Base-by-base conservation (phyloP, 371 early-diverging fungal genomes). In the Mucor indicus region DNA sequence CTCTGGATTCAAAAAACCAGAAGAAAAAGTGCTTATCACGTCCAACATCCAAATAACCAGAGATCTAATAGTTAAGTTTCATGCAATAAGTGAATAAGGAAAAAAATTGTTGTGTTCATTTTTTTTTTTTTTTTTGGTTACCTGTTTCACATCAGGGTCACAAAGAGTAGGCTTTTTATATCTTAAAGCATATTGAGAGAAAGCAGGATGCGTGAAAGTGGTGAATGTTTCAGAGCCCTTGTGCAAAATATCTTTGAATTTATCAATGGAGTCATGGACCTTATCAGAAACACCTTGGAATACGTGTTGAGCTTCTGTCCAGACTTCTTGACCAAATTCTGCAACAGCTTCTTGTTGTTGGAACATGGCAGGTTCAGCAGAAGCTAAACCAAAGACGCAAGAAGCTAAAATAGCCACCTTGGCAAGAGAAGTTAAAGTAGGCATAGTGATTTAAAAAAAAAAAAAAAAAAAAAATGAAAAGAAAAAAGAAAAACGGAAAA, bases 11-110 rank as follows among this genome's bases (percentile, higher is more conserved):
- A 70, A 90, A 90, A 77, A 91, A 33, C 35, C 35, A 73, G 44
- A 75, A 77, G 58, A 82, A 83, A 51, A 82, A 82, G 41, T 87
- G 81, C 61, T 83, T 79, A 58, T 84, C 81, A 10, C 50, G 62
- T 11, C 65, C 79, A 1, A 83, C 79, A 55, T 90, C 90, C 33
- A 90, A 66, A 63, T 90, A 92, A 13, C 91, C 91, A 37, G 80
- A 78, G 57, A 83, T 79, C 79, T 85, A 33, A 33, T 9, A 4
- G n/a, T 33, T 27, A 27, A 27, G 29, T 27, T 11, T 11, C 5
- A 27, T 27, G 29, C 11, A 11, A 7, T 7, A 27, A 4, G 40
- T 53, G 16, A 16, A n/a, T 27, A 16, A 29, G 20, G 7, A 30
- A 19, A 42, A 42, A 30, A 6, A 29, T 29, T 29, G 30, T 6